Percentiles rank a stretch among this genome's conserved stretches.
Evolutionary conservation across 164 flowering plant species (phyloP).

Genomic region (Aristolochia californica): DNA sequence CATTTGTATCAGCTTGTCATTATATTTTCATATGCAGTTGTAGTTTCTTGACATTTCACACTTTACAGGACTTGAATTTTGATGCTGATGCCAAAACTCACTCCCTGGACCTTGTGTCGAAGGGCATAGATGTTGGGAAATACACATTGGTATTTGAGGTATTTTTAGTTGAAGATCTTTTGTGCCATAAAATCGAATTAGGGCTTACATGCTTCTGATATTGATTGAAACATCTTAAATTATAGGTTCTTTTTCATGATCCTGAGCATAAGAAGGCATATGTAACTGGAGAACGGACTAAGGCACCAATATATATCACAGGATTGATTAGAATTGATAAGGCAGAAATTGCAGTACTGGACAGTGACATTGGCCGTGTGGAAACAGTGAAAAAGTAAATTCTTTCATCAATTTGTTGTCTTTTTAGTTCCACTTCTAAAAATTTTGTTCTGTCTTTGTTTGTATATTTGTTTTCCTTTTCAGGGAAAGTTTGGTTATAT

Average conservation of each 20-base stretch:
- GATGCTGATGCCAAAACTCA: constrained; percentile 38
- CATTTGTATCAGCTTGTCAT: no score
- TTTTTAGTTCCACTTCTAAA: background rate
- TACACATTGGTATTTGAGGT: constrained; percentile 78
- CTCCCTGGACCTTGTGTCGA: constrained; percentile 47
- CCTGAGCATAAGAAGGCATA: constrained; percentile 47
- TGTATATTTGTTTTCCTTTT: background rate
- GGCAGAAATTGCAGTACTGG: constrained; percentile 67
- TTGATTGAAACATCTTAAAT: background rate
- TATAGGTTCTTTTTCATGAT: constrained; percentile 58
- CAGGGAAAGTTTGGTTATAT: no score
- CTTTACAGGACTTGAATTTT: constrained; percentile 60
- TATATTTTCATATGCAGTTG: background rate
- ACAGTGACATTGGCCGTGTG: constrained; percentile 68
- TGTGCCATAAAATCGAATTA: no score
- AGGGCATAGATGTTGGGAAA: constrained; percentile 64
- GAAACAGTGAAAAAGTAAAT: constrained; percentile 62
- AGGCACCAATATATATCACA: constrained; percentile 46
- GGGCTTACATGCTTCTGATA: background rate
- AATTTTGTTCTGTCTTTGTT: background rate
- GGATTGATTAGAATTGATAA: constrained; percentile 52
- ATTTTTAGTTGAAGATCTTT: constrained; percentile 4
- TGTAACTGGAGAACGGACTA: constrained; percentile 58
- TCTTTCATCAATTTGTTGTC: background rate
- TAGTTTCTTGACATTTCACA: background rate